A percentile compares a stretch with the other conserved stretches of the same genome.
Evolutionary conservation across 2,329 filamentous ascomycete genomes (phyloP).

Genomic region (Cladorrhinum sp.): DNA sequence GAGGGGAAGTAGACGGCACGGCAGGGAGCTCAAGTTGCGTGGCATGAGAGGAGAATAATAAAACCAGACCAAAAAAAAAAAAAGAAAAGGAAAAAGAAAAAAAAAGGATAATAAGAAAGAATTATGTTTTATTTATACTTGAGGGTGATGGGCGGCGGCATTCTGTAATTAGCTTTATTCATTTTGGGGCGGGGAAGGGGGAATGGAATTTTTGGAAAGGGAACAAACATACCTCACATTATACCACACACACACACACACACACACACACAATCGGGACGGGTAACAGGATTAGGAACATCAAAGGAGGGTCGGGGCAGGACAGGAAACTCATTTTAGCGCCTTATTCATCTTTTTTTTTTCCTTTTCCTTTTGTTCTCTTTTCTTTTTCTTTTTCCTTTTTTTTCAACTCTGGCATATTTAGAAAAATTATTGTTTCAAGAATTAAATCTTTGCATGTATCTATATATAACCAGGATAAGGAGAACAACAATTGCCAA

Average conservation of each 20-base stretch:
- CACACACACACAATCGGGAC: not conserved
- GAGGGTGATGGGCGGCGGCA: not conserved
- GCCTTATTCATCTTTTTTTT: too few relatives aligned
- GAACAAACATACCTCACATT: not conserved
- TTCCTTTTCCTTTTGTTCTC: too few relatives aligned
- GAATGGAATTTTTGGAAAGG: too few relatives aligned
- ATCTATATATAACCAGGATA: too few relatives aligned
- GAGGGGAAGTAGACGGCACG: conserved; percentile 18
- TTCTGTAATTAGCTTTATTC: not conserved
- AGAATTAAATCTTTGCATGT: not conserved
- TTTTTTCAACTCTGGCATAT: not conserved
- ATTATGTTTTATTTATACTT: too few relatives aligned
- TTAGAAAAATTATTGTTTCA: not conserved
- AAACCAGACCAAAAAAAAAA: not conserved
- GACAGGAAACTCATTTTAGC: not conserved
- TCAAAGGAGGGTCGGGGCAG: not conserved
- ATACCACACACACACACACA: not conserved
- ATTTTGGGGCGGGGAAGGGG: too few relatives aligned
- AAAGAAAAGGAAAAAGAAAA: not conserved
- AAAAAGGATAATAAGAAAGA: not conserved
- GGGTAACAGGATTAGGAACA: not conserved
- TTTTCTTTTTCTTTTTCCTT: not conserved
- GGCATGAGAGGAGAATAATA: not conserved
- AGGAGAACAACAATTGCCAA: too few relatives aligned
- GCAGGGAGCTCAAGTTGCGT: not conserved